Evolutionary conservation across 805 yeast genomes (phyloP).

Genomic region (Maudiozyma turicensis): DNA sequence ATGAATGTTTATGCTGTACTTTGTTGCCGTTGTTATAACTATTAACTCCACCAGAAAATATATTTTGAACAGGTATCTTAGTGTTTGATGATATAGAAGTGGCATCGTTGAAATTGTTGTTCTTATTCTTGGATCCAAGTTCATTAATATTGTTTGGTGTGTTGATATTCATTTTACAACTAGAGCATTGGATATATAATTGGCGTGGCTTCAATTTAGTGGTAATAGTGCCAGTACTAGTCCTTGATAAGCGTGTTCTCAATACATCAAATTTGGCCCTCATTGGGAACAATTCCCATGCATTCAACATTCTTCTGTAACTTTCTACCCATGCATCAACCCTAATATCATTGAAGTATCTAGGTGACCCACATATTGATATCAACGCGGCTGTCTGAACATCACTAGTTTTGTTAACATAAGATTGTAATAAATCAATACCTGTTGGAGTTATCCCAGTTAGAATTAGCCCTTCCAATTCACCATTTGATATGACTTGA

Average conservation of each 20-base stretch:
- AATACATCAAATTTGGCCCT: constrained; percentile 83
- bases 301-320: constrained; percentile 58
- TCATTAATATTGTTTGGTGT: constrained; percentile 8
- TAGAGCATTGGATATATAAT: constrained; percentile 67
- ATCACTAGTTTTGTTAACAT: constrained; percentile 81
- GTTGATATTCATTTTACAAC: constrained; percentile 69
- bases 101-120: constrained; percentile 1
- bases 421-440: constrained; percentile 70
- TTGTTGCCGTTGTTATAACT: background rate
- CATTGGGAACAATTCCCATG: constrained; percentile 69
- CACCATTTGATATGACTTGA: constrained; percentile 66
- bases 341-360: constrained; percentile 64
- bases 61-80: background rate
- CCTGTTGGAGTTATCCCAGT: constrained; percentile 90
- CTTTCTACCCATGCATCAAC: constrained; percentile 71
- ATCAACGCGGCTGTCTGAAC: constrained; percentile 86
- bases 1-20: constrained; percentile 29
- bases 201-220: constrained; percentile 56
- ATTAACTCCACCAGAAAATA: background rate
- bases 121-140: background rate
- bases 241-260: constrained; percentile 53
- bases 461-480: constrained; percentile 78
- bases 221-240: constrained; percentile 38
- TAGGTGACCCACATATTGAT: constrained; percentile 71
- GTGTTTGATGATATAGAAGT: background rate